These are phyloP conservation scores for Apiosordaria backusii DNA, from an alignment of 495 filamentous ascomycete genomes.

Conservation along the genomic window DNA sequence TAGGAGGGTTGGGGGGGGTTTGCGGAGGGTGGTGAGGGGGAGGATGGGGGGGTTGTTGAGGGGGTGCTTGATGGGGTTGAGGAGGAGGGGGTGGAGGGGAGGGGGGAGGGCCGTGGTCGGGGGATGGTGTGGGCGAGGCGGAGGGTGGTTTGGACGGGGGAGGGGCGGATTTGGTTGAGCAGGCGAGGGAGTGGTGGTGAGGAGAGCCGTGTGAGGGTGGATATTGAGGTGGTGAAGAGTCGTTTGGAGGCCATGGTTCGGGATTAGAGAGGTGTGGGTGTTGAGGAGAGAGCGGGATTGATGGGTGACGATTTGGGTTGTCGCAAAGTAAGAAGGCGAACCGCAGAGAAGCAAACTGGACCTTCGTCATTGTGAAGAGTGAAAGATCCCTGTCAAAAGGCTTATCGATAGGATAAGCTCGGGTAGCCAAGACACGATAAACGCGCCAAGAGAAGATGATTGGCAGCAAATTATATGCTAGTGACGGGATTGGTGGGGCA, in stretches of 20 bases:
- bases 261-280: not conserved
- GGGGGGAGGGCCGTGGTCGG: conserved; percentile 27
- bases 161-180: too few species aligned
- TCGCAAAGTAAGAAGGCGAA: not conserved
- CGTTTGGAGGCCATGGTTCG: conserved; percentile 22
- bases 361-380: not conserved
- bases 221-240: conserved; percentile 4
- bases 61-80: conserved; percentile 8
- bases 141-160: too few species aligned
- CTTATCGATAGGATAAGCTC: not conserved
- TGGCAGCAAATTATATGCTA: not conserved
- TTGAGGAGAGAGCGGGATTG: not conserved
- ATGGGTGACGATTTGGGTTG: not conserved
- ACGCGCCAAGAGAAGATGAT: not conserved
- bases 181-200: not conserved
- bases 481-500: not conserved
- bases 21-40: not conserved
- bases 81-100: conserved; percentile 31
- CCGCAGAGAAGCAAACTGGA: conserved; percentile 1
- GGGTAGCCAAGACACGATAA: not conserved
- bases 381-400: not conserved
- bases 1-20: conserved; percentile 48
- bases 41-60: conserved; percentile 4
- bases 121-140: conserved; percentile 40
- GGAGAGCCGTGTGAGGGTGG: not conserved